Conservation (phyloP, 441 rosid genomes). For the Populus tomentosa region DNA sequence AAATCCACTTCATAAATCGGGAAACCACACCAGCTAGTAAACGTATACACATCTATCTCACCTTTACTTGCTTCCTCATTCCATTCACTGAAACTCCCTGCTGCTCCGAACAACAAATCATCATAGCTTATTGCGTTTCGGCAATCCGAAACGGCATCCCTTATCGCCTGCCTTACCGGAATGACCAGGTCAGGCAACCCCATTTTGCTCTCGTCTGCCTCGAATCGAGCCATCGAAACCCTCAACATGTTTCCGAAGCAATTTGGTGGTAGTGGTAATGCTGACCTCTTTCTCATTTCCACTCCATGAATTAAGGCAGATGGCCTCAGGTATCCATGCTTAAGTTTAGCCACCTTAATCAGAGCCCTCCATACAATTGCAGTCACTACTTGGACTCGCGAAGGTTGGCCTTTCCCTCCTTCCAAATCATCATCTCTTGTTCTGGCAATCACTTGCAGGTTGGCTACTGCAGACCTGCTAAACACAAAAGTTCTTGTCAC, state of each 20-base stretch:
- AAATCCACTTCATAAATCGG: slow-evolving; percentile 20
- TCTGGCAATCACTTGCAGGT: slow-evolving; percentile 1
- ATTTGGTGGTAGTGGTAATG: slow-evolving; percentile 11
- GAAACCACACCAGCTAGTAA: slow-evolving; percentile 24
- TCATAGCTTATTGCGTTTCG: not conserved
- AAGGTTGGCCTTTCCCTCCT: not conserved
- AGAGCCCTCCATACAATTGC: slow-evolving; percentile 22
- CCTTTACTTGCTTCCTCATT: not conserved
- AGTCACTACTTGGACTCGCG: slow-evolving; percentile 22
- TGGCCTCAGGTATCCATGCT: slow-evolving; percentile 15
- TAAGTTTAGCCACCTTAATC: not conserved
- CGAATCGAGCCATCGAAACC: not conserved
- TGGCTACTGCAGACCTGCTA: not conserved
- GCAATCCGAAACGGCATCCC: not conserved
- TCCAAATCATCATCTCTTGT: not conserved
- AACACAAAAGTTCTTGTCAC: slow-evolving; percentile 10
- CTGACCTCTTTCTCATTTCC: slow-evolving; percentile 17
- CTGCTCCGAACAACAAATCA: slow-evolving; percentile 5
- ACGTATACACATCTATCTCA: slow-evolving; percentile 2
- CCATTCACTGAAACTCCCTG: not conserved
- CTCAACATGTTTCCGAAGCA: slow-evolving; percentile 24
- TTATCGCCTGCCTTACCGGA: not conserved
- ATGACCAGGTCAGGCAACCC: slow-evolving; percentile 5
- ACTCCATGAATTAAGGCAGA: slow-evolving; percentile 10
- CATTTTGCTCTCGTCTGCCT: not conserved